Evolutionary conservation across 2,329 filamentous ascomycete genomes (phyloP), one percentile per base, ranked within the genome.

Genomic region (Clarireedia monteithiana): DNA sequence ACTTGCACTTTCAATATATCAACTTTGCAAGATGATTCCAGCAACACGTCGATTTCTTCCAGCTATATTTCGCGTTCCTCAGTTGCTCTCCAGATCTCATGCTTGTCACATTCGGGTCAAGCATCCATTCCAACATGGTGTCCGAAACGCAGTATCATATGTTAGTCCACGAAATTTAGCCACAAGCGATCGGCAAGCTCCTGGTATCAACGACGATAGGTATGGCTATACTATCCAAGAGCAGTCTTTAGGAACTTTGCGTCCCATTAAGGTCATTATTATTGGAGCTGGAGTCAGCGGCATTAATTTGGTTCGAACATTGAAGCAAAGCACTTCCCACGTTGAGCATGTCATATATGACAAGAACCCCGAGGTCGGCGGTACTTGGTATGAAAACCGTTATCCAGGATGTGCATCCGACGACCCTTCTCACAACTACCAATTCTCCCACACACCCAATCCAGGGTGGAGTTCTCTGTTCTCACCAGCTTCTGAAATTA

Each of bases 371-470:
- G 74, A 76, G 20, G 71, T 81, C 10, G 79, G 79, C 20, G 80
- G 80, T 2, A 83, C 80, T 0, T 84, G 80, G 80, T 74, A 74
- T 59, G 80, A 82, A 64, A 82, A 82, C 63, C 71, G 74, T 20
- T 84, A 84, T 58, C 80, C 80, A 0, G 80, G 80, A 10, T 81
- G 79, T 61, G 72, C 72, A 53, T 82, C 78, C 63, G 80, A 82
- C 64, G 73, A 82, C 30, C 78, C 63, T n/a, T 58, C 63, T 10
- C 81, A 84, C 68, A 82, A 79, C 67, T 85, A 85, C 64, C 81
- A 82, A 63, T 84, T 82, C 63, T 79, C 79, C 2, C 84, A 79
- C 76, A 74, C 77, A 54, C 78, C 77, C 2, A 85, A 84, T 64
- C 76, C 75, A 6, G 73, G 75, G 40, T 86, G 83, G 82, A 74